Conservation (phyloP, 1,284 basidiomycete genomes). For the Ceratobasidium sp. region DNA sequence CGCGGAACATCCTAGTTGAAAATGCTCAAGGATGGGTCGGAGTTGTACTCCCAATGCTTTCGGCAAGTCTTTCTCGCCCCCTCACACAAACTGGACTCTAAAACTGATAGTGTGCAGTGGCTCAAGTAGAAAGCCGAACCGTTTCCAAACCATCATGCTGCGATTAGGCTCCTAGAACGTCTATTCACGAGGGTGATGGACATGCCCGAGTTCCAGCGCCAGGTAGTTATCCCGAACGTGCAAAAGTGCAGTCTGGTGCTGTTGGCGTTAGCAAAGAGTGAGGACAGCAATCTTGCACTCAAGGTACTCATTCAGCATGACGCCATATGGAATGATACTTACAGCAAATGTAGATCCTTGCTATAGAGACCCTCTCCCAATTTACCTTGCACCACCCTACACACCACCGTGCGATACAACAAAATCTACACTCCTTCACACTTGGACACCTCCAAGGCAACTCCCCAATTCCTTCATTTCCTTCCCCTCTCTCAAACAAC, state of each 20-base stretch:
- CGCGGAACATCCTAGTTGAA: slow-evolving; percentile 72
- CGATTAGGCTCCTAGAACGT: slow-evolving; percentile 70
- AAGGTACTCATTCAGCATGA: slow-evolving; percentile 60
- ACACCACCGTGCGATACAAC: slow-evolving; percentile 68
- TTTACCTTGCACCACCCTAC: slow-evolving; percentile 76
- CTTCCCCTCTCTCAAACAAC: background rate
- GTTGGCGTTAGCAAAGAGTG: slow-evolving; percentile 67
- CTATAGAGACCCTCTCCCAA: slow-evolving; percentile 66
- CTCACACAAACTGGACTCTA: slow-evolving; percentile 40
- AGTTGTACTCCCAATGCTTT: slow-evolving; percentile 72
- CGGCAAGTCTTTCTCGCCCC: slow-evolving; percentile 64
- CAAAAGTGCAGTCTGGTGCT: slow-evolving; percentile 75
- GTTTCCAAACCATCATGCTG: slow-evolving; percentile 67
- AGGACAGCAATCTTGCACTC: slow-evolving; percentile 63
- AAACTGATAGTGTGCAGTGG: slow-evolving; percentile 50
- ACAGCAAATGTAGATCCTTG: slow-evolving; percentile 61
- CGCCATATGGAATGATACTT: background rate
- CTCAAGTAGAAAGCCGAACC: slow-evolving; percentile 75
- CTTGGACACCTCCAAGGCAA: slow-evolving; percentile 70
- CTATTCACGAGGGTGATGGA: slow-evolving; percentile 71
- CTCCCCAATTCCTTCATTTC: slow-evolving; percentile 61
- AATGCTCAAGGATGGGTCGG: slow-evolving; percentile 77
- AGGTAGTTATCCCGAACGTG: slow-evolving; percentile 76
- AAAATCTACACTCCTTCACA: slow-evolving; percentile 66
- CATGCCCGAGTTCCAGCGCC: slow-evolving; percentile 80